These are phyloP conservation scores for Scenedesmus sp. DNA, from an alignment of 163 green algal genomes.

Conservation along the genomic window DNA sequence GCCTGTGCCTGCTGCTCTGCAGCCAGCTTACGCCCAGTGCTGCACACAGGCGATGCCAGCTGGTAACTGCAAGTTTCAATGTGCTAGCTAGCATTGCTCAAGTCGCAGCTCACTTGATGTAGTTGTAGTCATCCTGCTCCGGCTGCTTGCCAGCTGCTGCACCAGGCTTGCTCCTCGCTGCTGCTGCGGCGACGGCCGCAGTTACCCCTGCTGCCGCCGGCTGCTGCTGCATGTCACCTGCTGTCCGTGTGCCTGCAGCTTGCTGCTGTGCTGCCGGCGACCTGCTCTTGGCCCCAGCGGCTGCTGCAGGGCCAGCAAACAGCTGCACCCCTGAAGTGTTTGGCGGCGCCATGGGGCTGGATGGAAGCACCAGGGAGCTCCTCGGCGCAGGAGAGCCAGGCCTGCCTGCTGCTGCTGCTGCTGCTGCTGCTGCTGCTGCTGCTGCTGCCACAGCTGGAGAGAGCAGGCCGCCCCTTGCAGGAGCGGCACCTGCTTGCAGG, in stretches of 20 bases:
- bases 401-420: constrained; percentile 18
- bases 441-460: background rate
- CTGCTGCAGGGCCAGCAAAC: background rate
- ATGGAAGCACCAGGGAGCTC: constrained; percentile 46
- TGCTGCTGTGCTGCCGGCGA: background rate
- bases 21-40: background rate
- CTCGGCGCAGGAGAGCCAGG: background rate
- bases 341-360: constrained; percentile 46
- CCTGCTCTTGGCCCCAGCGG: background rate
- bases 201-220: constrained; percentile 16
- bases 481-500: background rate
- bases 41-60: background rate
- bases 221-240: background rate
- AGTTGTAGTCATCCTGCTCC: constrained; percentile 45
- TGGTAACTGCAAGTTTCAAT: background rate
- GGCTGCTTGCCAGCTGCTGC: constrained; percentile 1
- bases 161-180: background rate
- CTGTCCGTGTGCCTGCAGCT: background rate
- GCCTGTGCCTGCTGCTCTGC: background rate
- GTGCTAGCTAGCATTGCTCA: background rate
- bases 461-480: background rate
- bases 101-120: constrained; percentile 44
- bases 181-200: background rate
- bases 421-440: constrained; percentile 8
- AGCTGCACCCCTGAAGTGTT: background rate